Conservation (phyloP, 139 green algal species). For the Chlorella sp. region DNA sequence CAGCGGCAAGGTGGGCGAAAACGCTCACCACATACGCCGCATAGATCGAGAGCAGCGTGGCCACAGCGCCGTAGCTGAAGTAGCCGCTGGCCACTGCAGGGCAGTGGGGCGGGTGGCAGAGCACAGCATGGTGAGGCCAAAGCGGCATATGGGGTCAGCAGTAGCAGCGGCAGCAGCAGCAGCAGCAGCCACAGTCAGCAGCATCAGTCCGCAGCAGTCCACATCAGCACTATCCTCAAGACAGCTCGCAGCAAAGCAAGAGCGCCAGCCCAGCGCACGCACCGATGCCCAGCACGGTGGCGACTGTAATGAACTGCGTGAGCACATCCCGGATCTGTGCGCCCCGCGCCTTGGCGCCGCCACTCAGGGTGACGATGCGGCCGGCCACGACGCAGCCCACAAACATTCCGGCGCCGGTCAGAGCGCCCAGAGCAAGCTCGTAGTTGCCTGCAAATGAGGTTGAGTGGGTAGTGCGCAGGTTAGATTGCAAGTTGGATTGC, state of each 20-base stretch:
- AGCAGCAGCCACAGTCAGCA: too few species aligned
- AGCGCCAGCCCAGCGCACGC: too few species aligned
- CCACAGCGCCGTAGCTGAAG: constrained; percentile 47
- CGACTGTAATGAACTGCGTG: constrained; percentile 58
- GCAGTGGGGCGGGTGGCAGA: too few species aligned
- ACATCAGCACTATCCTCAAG: too few species aligned
- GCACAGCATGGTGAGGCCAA: too few species aligned
- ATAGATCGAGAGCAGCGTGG: constrained; percentile 66
- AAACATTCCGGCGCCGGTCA: constrained; percentile 83
- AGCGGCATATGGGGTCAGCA: not conserved
- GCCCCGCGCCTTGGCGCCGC: constrained; percentile 65
- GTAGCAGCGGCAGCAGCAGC: not conserved
- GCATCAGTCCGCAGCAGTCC: too few species aligned
- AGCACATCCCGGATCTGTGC: constrained; percentile 84
- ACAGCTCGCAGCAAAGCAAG: too few species aligned
- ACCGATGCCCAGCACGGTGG: constrained; percentile 33
- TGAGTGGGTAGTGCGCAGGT: too few species aligned
- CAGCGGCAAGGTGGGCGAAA: too few species aligned
- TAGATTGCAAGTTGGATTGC: too few species aligned
- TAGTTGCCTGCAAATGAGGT: constrained; percentile 16
- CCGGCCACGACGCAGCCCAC: constrained; percentile 75
- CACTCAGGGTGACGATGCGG: constrained; percentile 53
- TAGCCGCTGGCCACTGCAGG: constrained; percentile 28
- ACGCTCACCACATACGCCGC: constrained; percentile 53
- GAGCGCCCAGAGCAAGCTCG: constrained; percentile 52